Conservation (phyloP, 1,284 basidiomycete genomes). For the Clitocybe nebularis region DNA sequence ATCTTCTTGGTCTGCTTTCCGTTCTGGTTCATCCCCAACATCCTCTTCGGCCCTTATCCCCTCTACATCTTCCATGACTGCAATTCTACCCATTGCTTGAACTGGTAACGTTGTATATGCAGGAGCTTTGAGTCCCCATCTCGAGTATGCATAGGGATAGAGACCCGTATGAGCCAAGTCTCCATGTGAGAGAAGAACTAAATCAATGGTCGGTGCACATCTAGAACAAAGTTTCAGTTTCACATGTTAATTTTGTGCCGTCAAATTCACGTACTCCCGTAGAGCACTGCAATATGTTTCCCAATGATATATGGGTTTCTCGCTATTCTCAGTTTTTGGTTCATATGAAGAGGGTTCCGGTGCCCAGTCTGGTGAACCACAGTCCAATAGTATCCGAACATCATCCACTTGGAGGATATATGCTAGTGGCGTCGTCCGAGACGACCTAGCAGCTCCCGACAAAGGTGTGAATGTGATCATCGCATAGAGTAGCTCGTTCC, state of each 20-base stretch:
- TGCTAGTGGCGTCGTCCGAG: conserved; percentile 61
- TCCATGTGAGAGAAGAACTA: conserved; percentile 91
- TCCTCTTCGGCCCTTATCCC: conserved; percentile 76
- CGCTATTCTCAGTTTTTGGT: conserved; percentile 27
- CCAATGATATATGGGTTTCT: conserved; percentile 41
- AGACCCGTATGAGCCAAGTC: conserved; percentile 87
- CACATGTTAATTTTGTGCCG: conserved; percentile 6
- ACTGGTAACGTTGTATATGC: conserved; percentile 97
- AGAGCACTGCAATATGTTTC: conserved; percentile 62
- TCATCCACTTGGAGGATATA: conserved; percentile 96
- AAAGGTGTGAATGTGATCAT: conserved; percentile 95
- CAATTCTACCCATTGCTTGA: conserved; percentile 93
- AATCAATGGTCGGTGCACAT: conserved; percentile 71
- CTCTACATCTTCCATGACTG: conserved; percentile 81
- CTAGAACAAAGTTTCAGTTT: conserved; percentile 34
- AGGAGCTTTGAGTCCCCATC: conserved; percentile 86
- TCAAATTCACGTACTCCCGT: conserved; percentile 49
- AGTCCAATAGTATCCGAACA: conserved; percentile 90
- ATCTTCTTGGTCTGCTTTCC: conserved; percentile 24
- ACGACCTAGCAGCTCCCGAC: conserved; percentile 74
- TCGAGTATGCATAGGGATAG: conserved; percentile 86
- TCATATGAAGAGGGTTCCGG: conserved; percentile 52
- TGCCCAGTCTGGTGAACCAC: conserved; percentile 87
- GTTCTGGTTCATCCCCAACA: conserved; percentile 39
- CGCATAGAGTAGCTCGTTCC: conserved; percentile 11